phyloP scores from a whole-genome alignment of 352 stramenopile species.

The Phytophthora lateralis region DNA sequence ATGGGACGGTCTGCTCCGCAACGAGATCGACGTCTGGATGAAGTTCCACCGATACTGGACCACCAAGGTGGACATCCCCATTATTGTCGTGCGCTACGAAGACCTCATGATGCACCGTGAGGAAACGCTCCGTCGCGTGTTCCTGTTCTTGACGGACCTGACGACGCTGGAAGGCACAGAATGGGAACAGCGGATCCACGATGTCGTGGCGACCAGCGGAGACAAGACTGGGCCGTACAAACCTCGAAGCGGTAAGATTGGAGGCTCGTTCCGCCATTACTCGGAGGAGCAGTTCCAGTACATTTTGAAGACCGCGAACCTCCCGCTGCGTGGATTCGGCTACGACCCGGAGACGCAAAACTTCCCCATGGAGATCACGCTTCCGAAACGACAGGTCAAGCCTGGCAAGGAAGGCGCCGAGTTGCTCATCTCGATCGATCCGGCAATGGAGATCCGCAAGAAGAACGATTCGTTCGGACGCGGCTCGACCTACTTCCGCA shows the following conservation, averaged over 20 bases:
- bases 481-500: slow-evolving; percentile 82
- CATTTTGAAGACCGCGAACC: slow-evolving; percentile 76
- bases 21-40: slow-evolving; percentile 93
- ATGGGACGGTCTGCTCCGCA: slow-evolving; percentile 90
- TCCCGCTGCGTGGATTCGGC: slow-evolving; percentile 84
- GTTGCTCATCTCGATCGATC: slow-evolving; percentile 71
- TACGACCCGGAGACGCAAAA: slow-evolving; percentile 84
- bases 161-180: slow-evolving; percentile 74
- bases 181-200: slow-evolving; percentile 73
- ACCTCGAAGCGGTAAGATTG: slow-evolving; percentile 86
- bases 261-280: slow-evolving; percentile 82
- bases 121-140: slow-evolving; percentile 82
- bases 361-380: slow-evolving; percentile 69
- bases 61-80: slow-evolving; percentile 84
- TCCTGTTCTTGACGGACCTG: slow-evolving; percentile 74
- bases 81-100: slow-evolving; percentile 94
- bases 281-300: slow-evolving; percentile 85
- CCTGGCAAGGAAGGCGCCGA: slow-evolving; percentile 56
- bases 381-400: slow-evolving; percentile 86
- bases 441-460: slow-evolving; percentile 71
- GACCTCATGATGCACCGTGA: slow-evolving; percentile 84
- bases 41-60: slow-evolving; percentile 93
- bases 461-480: slow-evolving; percentile 81
- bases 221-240: slow-evolving; percentile 81
- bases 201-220: slow-evolving; percentile 58